phyloP scores from a whole-genome alignment of 768 basidiomycete species.

The Psilocybe cubensis region DNA sequence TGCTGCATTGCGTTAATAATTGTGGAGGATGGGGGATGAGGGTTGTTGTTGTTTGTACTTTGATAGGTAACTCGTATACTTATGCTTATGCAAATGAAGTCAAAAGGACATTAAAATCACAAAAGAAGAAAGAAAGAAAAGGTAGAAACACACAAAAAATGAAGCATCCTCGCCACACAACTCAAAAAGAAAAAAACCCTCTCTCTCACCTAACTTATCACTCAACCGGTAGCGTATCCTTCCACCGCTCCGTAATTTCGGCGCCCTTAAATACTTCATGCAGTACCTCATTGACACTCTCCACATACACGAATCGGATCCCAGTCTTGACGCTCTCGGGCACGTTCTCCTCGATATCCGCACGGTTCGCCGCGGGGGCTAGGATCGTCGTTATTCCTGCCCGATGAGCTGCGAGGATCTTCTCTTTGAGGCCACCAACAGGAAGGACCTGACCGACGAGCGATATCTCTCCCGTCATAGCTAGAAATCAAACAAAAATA shows the following conservation, averaged over 20 bases:
- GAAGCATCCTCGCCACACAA: not conserved
- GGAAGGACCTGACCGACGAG: slow-evolving; percentile 95
- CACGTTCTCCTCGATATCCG: slow-evolving; percentile 97
- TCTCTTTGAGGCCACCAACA: slow-evolving; percentile 95
- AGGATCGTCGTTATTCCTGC: slow-evolving; percentile 94
- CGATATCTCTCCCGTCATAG: slow-evolving; percentile 98
- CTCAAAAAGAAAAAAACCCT: too few species aligned
- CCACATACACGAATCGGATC: slow-evolving; percentile 94
- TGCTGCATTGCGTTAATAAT: too few species aligned
- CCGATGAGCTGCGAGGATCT: slow-evolving; percentile 95
- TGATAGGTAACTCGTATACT: too few species aligned
- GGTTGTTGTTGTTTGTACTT: too few species aligned
- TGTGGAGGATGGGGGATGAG: too few species aligned
- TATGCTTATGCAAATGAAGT: too few species aligned
- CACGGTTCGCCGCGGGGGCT: slow-evolving; percentile 84
- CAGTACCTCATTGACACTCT: slow-evolving; percentile 89
- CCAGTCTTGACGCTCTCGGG: slow-evolving; percentile 95
- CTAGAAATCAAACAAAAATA: slow-evolving; percentile 37
- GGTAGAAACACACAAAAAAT: not conserved
- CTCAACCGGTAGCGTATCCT: slow-evolving; percentile 32
- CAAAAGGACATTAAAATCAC: not conserved
- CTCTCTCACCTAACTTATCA: too few species aligned
- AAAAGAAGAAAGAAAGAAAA: not conserved
- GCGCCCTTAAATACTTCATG: slow-evolving; percentile 81
- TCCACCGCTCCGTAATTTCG: slow-evolving; percentile 62